Evolutionary conservation across 352 stramenopile genomes (phyloP).

Genomic region (Phytophthora megakarya): DNA sequence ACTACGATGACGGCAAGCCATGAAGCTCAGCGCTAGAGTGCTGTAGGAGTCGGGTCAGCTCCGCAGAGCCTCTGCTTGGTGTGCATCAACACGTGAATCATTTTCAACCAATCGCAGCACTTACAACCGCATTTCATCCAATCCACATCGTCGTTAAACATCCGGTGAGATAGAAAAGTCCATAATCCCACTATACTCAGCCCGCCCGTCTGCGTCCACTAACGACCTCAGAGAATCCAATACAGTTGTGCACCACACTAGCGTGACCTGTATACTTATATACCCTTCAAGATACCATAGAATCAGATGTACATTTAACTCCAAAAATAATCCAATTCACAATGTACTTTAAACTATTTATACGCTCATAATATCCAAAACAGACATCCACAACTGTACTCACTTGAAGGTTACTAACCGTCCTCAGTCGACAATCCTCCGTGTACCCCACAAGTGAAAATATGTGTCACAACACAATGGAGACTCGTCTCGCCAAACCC

Average conservation of each 20-base stretch:
- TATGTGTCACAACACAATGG: no score
- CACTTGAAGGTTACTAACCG: conserved; percentile 14
- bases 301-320: no score
- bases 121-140: neutral
- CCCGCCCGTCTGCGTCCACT: conserved; percentile 5
- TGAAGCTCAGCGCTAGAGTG: no score
- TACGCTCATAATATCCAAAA: no score
- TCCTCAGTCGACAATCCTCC: conserved; percentile 22
- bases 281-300: no score
- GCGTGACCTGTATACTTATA: no score
- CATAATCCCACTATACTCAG: conserved; percentile 9
- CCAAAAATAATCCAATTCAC: no score
- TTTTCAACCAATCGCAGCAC: conserved; percentile 4
- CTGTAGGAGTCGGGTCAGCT: no score
- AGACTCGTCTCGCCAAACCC: neutral
- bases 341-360: no score
- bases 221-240: conserved; percentile 12
- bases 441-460: neutral
- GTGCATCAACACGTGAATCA: neutral
- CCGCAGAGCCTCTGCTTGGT: neutral
- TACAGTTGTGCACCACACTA: no score
- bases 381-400: neutral
- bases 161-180: conserved; percentile 17
- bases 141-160: conserved; percentile 7
- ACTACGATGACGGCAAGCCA: conserved; percentile 13